Conservation (phyloP, 2,329 filamentous ascomycete species). For the Fusarium decemcellulare region DNA sequence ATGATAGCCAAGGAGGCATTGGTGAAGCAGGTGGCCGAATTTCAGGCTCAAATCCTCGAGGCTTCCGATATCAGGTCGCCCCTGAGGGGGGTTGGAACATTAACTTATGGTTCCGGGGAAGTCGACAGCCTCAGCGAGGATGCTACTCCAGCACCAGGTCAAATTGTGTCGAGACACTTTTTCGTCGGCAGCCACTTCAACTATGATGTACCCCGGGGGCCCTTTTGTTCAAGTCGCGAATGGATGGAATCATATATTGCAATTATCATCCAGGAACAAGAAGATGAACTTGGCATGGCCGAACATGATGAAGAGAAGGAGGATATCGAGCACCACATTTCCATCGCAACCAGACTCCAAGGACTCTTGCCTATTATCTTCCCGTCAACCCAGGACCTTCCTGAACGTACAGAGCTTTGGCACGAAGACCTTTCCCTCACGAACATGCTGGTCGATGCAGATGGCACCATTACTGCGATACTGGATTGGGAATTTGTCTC, state of each 20-base stretch:
- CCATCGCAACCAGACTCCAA: neutral
- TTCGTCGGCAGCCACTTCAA: slow-evolving; percentile 49
- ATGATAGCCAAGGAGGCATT: slow-evolving; percentile 10
- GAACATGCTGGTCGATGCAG: slow-evolving; percentile 58
- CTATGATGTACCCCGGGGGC: slow-evolving; percentile 51
- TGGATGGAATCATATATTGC: slow-evolving; percentile 47
- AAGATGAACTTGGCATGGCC: neutral
- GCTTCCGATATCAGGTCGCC: slow-evolving; percentile 16
- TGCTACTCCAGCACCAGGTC: slow-evolving; percentile 25
- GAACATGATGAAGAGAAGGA: slow-evolving; percentile 1
- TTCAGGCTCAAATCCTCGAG: slow-evolving; percentile 40
- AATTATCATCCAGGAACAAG: neutral
- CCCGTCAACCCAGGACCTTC: neutral
- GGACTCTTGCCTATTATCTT: neutral
- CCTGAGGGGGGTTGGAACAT: slow-evolving; percentile 42
- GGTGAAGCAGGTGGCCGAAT: slow-evolving; percentile 18
- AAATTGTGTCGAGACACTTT: slow-evolving; percentile 52
- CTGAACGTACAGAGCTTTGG: slow-evolving; percentile 42
- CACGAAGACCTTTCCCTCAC: slow-evolving; percentile 54
- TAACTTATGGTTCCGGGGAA: slow-evolving; percentile 3
- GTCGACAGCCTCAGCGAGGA: slow-evolving; percentile 1
- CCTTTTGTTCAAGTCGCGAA: slow-evolving; percentile 52
- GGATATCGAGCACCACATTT: neutral
- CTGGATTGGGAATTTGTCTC: slow-evolving; percentile 61
- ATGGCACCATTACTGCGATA: slow-evolving; percentile 53